Base-by-base conservation (phyloP, 352 stramenopile species). In the Sclerospora graminicola region DNA sequence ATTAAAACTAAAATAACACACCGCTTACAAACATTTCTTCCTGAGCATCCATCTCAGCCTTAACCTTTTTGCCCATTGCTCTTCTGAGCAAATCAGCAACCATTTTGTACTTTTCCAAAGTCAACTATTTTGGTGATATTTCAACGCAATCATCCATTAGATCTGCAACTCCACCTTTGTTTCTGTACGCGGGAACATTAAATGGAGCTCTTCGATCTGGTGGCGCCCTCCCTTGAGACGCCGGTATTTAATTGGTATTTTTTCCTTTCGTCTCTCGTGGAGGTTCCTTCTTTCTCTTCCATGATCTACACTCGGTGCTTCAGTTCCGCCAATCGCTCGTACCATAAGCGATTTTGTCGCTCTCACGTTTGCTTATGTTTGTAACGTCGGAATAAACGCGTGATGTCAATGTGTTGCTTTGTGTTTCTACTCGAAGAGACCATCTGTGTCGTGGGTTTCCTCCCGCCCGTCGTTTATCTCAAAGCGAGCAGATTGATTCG, bases 291-390 rank as follows among this genome's bases (percentile, higher is more conserved):
- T 36, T 85, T 20, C 52, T 88, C 13, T 28, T 15, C 15, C 31
- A 36, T 5, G 76, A 88, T 45, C 33, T 80, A 38, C 52, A 36
- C 5, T 29, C 32, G 2, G 46, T 55, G n/a, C 57, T 71, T 29
- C 52, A 74, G 32, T 76, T 85, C 24, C 64, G 63, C 37, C 80
- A 92, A 46, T 89, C 77, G 51, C 63, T 89, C 35, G 70, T 64
- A 13, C 56, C 69, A 5, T 59, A 84, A 23, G 57, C 69, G 7
- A 41, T 56, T 21, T 59, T 91, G 19, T 71, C 74, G 4, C 24
- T 82, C 21, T 16, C 69, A 16, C 76, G 79, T n/a, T 40, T 79
- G 40, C 39, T 59, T 31, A 54, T 85, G 37, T 89, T 91, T 48
- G 57, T 72, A 73, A 0, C 58, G 69, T 14, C 52, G 65, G 33